Percentiles rank a stretch among this genome's conserved stretches.
These are phyloP conservation scores for Paxillus ammoniavirescens DNA, from an alignment of 768 basidiomycete genomes.

Conservation along the genomic window DNA sequence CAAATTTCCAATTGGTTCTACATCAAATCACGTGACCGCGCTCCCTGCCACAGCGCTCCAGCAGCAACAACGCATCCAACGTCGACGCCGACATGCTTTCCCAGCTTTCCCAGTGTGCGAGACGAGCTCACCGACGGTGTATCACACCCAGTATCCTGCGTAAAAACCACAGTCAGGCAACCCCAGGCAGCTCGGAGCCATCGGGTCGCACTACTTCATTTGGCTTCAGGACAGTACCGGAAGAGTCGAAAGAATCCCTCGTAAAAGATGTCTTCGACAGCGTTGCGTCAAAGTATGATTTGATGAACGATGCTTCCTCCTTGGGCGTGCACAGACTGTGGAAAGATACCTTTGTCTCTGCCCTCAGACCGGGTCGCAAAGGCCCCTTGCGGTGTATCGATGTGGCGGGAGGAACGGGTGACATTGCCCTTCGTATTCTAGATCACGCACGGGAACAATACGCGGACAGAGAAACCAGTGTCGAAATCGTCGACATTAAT, in stretches of 20 bases:
- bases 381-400: slow-evolving; percentile 84
- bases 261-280: slow-evolving; percentile 95
- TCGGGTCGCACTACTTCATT: slow-evolving; percentile 71
- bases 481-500: slow-evolving; percentile 93
- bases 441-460: slow-evolving; percentile 88
- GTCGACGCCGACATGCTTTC: not conserved
- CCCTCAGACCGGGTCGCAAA: slow-evolving; percentile 71
- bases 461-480: slow-evolving; percentile 84
- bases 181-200: slow-evolving; percentile 8
- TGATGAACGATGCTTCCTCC: slow-evolving; percentile 99
- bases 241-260: slow-evolving; percentile 82
- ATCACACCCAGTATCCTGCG: slow-evolving; percentile 13
- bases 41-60: too few relatives aligned
- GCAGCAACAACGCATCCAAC: too few relatives aligned
- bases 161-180: slow-evolving; percentile 21
- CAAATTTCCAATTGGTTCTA: too few relatives aligned
- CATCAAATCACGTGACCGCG: not conserved
- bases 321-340: slow-evolving; percentile 94
- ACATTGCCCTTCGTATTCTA: slow-evolving; percentile 92
- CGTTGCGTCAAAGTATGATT: slow-evolving; percentile 91
- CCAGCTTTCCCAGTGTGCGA: slow-evolving; percentile 14
- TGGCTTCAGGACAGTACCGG: slow-evolving; percentile 87
- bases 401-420: slow-evolving; percentile 96
- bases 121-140: slow-evolving; percentile 9
- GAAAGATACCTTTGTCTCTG: slow-evolving; percentile 88